Conservation (phyloP, 768 basidiomycete species). For the Russula sp. region DNA sequence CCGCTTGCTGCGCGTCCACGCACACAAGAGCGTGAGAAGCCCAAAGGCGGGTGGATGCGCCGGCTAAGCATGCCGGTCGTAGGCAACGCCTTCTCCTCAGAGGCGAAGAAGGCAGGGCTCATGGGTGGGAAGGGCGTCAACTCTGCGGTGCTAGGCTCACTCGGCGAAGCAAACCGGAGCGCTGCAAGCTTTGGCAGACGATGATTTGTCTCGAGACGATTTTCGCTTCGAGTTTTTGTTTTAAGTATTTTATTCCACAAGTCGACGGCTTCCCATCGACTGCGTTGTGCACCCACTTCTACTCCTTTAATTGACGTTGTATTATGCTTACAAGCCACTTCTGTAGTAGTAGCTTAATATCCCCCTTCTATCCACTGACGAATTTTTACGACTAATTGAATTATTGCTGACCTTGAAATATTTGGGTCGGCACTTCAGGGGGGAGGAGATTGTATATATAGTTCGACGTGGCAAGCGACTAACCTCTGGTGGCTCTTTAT, state of each 20-base stretch:
- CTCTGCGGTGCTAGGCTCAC: neutral
- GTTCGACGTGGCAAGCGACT: neutral
- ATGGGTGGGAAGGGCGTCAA: slow-evolving; percentile 5
- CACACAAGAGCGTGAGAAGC: slow-evolving; percentile 46
- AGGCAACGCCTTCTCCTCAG: slow-evolving; percentile 50
- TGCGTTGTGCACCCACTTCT: neutral
- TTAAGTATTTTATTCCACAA: neutral
- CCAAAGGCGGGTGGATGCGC: slow-evolving; percentile 69
- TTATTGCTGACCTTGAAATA: slow-evolving; percentile 4
- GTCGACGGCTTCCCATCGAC: neutral
- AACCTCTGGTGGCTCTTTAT: slow-evolving; percentile 2
- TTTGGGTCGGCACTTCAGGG: slow-evolving; percentile 11
- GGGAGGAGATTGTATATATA: neutral
- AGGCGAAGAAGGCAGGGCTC: slow-evolving; percentile 40
- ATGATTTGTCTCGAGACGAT: neutral
- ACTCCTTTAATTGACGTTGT: neutral
- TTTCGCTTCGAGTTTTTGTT: neutral
- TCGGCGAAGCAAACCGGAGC: slow-evolving; percentile 18
- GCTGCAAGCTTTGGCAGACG: slow-evolving; percentile 13
- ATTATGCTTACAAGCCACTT: too few species aligned
- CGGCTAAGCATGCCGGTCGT: slow-evolving; percentile 69
- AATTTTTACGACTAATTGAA: too few species aligned
- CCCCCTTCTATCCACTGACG: neutral
- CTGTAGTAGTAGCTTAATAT: neutral
- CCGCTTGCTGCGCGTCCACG: slow-evolving; percentile 37